These are phyloP conservation scores for Pseudonectria buxi DNA, from an alignment of 2,329 filamentous ascomycete genomes.

Conservation along the genomic window DNA sequence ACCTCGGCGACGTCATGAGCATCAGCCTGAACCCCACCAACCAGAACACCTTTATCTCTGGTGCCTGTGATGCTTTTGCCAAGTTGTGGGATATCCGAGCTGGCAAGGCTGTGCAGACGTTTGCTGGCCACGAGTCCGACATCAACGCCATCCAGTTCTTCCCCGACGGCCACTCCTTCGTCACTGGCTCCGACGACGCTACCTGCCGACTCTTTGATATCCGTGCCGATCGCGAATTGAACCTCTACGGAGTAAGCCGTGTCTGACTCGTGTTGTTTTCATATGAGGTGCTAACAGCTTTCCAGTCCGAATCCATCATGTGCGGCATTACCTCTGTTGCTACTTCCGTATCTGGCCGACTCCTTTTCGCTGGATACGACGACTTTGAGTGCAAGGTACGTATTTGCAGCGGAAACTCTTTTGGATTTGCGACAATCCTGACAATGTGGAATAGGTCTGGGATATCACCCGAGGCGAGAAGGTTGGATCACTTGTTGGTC, in stretches of 20 bases:
- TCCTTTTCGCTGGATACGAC: slow-evolving; percentile 95
- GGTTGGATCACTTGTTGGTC: slow-evolving; percentile 91
- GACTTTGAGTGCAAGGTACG: slow-evolving; percentile 99
- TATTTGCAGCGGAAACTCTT: background rate
- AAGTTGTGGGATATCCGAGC: slow-evolving; percentile 99
- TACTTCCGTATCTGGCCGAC: slow-evolving; percentile 90
- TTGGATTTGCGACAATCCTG: slow-evolving; percentile 3
- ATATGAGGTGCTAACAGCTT: slow-evolving; percentile 10
- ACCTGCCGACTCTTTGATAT: slow-evolving; percentile 98
- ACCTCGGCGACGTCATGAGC: slow-evolving; percentile 98
- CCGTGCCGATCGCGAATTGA: slow-evolving; percentile 76
- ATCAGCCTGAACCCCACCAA: slow-evolving; percentile 99
- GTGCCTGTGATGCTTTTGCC: slow-evolving; percentile 95
- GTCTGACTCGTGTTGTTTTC: background rate
- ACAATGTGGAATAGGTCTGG: slow-evolving; percentile 66
- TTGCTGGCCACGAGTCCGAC: slow-evolving; percentile 95
- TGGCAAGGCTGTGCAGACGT: slow-evolving; percentile 97
- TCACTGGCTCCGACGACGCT: slow-evolving; percentile 94
- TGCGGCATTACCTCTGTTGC: slow-evolving; percentile 98
- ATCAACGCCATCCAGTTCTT: slow-evolving; percentile 99
- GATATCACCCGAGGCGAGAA: slow-evolving; percentile 94
- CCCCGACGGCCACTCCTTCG: slow-evolving; percentile 96
- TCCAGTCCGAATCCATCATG: slow-evolving; percentile 88
- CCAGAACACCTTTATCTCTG: slow-evolving; percentile 99
- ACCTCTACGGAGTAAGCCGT: slow-evolving; percentile 58